Percentiles rank a stretch among this genome's conserved stretches.
Conservation (phyloP, 768 basidiomycete genomes). For the Rhodotorula graminis region DNA sequence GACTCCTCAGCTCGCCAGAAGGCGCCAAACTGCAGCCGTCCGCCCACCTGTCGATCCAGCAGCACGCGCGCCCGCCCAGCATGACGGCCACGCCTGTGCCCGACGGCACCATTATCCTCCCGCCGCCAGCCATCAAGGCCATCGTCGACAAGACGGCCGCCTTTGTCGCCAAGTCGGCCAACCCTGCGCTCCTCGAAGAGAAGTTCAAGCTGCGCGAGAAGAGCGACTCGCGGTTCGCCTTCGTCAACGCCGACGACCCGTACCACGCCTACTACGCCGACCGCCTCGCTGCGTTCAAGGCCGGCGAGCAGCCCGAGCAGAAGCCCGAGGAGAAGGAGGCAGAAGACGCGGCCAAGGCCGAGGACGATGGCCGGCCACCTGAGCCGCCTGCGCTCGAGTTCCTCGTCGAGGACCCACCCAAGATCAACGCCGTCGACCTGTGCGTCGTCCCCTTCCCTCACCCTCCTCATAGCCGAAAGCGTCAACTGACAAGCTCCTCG, state of each 20-base stretch:
- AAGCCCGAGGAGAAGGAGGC: constrained; percentile 20
- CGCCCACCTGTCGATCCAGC: background rate
- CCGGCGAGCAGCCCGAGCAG: constrained; percentile 53
- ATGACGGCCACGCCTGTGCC: background rate
- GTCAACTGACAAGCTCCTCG: background rate
- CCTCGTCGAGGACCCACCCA: constrained; percentile 70
- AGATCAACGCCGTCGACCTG: constrained; percentile 83
- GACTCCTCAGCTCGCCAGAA: too few relatives aligned
- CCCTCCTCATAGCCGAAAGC: too few relatives aligned
- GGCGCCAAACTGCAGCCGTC: background rate
- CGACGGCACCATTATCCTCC: constrained; percentile 63
- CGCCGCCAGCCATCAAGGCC: constrained; percentile 94
- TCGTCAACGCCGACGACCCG: constrained; percentile 92
- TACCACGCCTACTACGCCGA: constrained; percentile 98
- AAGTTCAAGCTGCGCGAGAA: constrained; percentile 95
- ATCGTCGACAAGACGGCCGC: constrained; percentile 93
- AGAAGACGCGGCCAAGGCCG: constrained; percentile 51
- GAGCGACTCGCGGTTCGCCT: constrained; percentile 95
- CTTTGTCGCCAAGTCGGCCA: constrained; percentile 73
- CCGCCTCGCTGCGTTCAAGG: constrained; percentile 74
- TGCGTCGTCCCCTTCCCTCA: constrained; percentile 49
- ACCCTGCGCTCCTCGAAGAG: constrained; percentile 88
- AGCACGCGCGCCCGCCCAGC: background rate
- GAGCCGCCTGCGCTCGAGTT: constrained; percentile 73
- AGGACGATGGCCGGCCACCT: constrained; percentile 62